Base-by-base conservation (phyloP, 768 basidiomycete species). In the Boletus rubescentipes region DNA sequence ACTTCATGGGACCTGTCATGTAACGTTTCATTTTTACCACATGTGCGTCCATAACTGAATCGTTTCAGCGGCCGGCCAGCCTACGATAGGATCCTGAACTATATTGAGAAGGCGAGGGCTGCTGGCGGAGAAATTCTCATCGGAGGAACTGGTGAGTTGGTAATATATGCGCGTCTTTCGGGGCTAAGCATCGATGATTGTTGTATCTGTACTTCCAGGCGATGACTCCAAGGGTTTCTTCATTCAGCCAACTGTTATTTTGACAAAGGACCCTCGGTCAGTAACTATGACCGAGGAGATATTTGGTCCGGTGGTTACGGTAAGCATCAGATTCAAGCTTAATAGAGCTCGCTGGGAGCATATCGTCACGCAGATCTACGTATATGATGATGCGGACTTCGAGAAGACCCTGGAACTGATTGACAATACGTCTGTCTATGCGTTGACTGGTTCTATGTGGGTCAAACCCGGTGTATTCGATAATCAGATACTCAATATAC, bases 1-100 rank as follows among this genome's bases (percentile, higher is more conserved):
- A 91, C 77, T 99, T 96, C 69, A 84, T 97, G 80, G 97, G 97
- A 6, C 95, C 97, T 53, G 96, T 99, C 53, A 98, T 98, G 92
- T 93, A 64, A 53, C 77, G 32, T 48, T 41, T 18, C 30, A 44
- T 40, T 36, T 39, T 16, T 4, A 10, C 38, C 21, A 16, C n/a
- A 34, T 37, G 16, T 42, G n/a, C 18, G 21, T 23, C 48, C 46
- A 23, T 26, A 18, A 26, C 48, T 35, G 12, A 31, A 39, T 30
- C 31, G 12, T 26, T 57, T 53, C 38, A 94, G 92, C 65, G 89
- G 88, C 32, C 81, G 86, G 59, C 79, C 86, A n/a, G 89, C 96
- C 12, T 98, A 84, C 62, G 93, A 97, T 60, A 94, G 87, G 73
- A 89, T 93, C 65, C 77, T 80, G 18, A 76, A 82, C 3, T 93